phyloP scores from a whole-genome alignment of 495 filamentous ascomycete species.

The Schizothecium vesticola region DNA sequence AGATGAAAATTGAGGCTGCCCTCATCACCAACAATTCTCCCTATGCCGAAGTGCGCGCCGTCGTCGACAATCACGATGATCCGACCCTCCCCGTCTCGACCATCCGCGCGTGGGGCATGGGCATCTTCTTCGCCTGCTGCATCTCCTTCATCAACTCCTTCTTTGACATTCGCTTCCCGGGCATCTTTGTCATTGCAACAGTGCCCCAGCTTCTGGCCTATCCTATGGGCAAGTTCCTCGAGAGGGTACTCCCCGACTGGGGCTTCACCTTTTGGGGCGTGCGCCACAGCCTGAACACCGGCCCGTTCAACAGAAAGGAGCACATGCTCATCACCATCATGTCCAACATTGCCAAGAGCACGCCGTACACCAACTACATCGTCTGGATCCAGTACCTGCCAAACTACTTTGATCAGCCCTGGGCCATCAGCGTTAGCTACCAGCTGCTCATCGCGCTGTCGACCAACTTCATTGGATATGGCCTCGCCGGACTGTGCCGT shows the following conservation, averaged over 20 bases:
- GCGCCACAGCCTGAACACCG: conserved; percentile 41
- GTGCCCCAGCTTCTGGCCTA: conserved; percentile 39
- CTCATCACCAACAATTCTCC: conserved; percentile 42
- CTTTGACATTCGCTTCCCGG: conserved; percentile 37
- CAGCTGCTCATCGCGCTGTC: conserved; percentile 41
- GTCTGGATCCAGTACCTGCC: conserved; percentile 43
- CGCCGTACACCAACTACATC: conserved; percentile 38
- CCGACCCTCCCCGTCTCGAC: conserved; percentile 33
- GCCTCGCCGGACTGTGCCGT: conserved; percentile 47
- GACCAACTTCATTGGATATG: conserved; percentile 49
- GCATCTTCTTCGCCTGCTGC: conserved; percentile 31
- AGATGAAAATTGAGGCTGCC: conserved; percentile 41
- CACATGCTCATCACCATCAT: conserved; percentile 50
- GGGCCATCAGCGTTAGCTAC: conserved; percentile 33
- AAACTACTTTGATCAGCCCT: conserved; percentile 37
- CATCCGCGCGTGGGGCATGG: conserved; percentile 38
- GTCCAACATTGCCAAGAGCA: conserved; percentile 33
- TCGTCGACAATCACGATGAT: conserved; percentile 45
- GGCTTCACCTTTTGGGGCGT: conserved; percentile 36
- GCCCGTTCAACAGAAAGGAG: conserved; percentile 48
- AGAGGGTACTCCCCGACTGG: conserved; percentile 30
- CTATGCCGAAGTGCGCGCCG: conserved; percentile 46
- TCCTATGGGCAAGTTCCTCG: conserved; percentile 33
- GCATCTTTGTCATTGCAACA: conserved; percentile 29
- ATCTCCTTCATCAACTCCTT: conserved; percentile 41